Base-by-base conservation (phyloP, 2,329 filamentous ascomycete species). In the Fusarium subglutinans region DNA sequence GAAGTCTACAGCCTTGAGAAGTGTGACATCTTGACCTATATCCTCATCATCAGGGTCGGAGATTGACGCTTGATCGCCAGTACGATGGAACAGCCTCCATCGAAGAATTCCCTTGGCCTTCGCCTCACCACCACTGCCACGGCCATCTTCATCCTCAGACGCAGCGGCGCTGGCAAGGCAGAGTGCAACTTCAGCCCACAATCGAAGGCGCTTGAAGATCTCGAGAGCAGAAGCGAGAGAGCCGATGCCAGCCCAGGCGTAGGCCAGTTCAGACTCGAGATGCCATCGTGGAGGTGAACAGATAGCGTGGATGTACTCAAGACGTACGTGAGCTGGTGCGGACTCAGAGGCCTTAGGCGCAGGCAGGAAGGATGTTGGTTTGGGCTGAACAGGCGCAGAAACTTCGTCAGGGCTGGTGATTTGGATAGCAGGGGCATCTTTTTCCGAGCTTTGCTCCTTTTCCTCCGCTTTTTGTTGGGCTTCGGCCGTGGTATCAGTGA, bases 101-200 rank as follows among this genome's bases (percentile, higher is more conserved):
- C 94, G 90, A 22, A 98, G 85, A 55, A 98, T 89, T 7, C 88
- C 89, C 63, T 90, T 90, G 4, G 95, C 96, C 79, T 96, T 96
- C 30, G 93, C 93, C 82, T 98, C 95, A 6, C 87, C 89, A 11
- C 87, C 87, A 28, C 83, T 84, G 3, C 89, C 88, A 10, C 88
- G 84, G 5, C 83, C 90, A 58, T 83, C 84, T 65, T 86, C 84
- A 58, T 90, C 89, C 0, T 92, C 93, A 0, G 90, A 87, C 58
- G 83, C 85, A 26, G 84, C 89, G 51, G 81, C 86, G 80, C 83
- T 87, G 18, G 94, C 95, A 77, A 94, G 92, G 81, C 96, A 99
- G 4, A 99, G 87, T 0, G 96, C 96, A 9, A 95, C 94, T 83
- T 99, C 96, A 3, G 96, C 94, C 95, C 96, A 98, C 81, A 98